phyloP scores from a whole-genome alignment of 2,329 filamentous ascomycete genomes.

The Arthrobotrys conoides region DNA sequence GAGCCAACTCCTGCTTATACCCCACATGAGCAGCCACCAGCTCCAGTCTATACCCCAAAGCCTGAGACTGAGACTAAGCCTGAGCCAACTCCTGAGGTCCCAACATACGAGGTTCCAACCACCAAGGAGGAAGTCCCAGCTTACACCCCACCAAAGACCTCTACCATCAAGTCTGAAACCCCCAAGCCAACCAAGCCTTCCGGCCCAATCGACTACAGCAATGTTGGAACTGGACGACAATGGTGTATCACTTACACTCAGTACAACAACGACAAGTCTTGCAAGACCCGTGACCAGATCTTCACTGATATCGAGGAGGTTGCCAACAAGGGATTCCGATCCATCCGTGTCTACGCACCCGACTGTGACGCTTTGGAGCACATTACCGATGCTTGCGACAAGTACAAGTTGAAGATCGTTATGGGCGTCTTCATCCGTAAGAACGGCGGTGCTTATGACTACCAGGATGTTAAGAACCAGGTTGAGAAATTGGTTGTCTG shows the following conservation, averaged over 20 bases:
- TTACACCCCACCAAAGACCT: conserved; percentile 64
- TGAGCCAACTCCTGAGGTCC: conserved; percentile 13
- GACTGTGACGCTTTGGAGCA: conserved; percentile 86
- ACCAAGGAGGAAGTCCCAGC: conserved; percentile 49
- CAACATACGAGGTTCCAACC: conserved; percentile 62
- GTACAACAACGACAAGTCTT: conserved; percentile 73
- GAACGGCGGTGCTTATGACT: conserved; percentile 69
- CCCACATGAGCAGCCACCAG: conserved; percentile 22
- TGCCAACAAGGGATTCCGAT: conserved; percentile 76
- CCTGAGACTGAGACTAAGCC: conserved; percentile 28
- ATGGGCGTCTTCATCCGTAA: conserved; percentile 87
- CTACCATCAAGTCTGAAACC: conserved; percentile 57
- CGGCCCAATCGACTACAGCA: conserved; percentile 57
- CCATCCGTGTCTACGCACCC: conserved; percentile 88
- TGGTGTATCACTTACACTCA: conserved; percentile 87
- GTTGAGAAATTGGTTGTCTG: conserved; percentile 80
- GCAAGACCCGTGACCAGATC: conserved; percentile 76
- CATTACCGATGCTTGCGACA: conserved; percentile 78
- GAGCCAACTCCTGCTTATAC: conserved; percentile 33
- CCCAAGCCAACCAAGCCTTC: conserved; percentile 56
- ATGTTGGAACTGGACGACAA: conserved; percentile 68
- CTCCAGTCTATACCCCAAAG: conserved; percentile 60
- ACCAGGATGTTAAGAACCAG: conserved; percentile 75
- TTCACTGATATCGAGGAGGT: conserved; percentile 75
- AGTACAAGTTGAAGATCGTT: conserved; percentile 82